These are phyloP conservation scores for Verruconis gallopava DNA, from an alignment of 2,329 filamentous ascomycete genomes.

Conservation along the genomic window DNA sequence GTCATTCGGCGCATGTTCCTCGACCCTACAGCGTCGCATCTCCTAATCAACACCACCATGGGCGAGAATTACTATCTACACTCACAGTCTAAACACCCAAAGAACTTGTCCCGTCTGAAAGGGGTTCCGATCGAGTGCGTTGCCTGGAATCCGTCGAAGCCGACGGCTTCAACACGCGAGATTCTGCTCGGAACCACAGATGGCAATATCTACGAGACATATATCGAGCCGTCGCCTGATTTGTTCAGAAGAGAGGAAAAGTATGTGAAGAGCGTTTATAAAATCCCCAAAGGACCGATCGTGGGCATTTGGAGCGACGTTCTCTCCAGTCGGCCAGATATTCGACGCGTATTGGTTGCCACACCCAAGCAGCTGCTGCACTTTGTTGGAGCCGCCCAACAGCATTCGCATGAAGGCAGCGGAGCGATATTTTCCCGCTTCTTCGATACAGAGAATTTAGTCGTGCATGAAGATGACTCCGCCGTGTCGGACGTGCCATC, in stretches of 20 bases:
- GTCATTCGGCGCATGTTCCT: conserved; percentile 94
- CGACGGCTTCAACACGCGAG: conserved; percentile 87
- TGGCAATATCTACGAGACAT: conserved; percentile 88
- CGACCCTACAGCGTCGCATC: conserved; percentile 88
- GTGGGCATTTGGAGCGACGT: conserved; percentile 77
- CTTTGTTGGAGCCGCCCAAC: conserved; percentile 63
- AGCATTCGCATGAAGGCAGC: conserved; percentile 61
- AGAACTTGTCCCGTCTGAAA: conserved; percentile 67
- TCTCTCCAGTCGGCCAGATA: conserved; percentile 53
- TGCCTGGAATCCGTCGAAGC: conserved; percentile 87
- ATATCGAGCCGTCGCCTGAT: conserved; percentile 85
- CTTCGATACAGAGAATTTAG: conserved; percentile 76
- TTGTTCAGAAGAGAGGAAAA: conserved; percentile 94
- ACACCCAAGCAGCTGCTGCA: conserved; percentile 70
- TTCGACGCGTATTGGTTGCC: conserved; percentile 64
- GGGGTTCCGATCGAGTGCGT: conserved; percentile 80
- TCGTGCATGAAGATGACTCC: conserved; percentile 57
- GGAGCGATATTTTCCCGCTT: conserved; percentile 75
- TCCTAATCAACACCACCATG: conserved; percentile 79
- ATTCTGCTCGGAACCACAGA: conserved; percentile 87
- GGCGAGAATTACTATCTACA: conserved; percentile 98
- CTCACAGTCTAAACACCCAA: conserved; percentile 80
- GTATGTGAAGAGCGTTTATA: conserved; percentile 75
- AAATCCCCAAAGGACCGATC: conserved; percentile 67
- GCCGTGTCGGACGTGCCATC: conserved; percentile 49